Base-by-base conservation (phyloP, 1,139 yeast genomes). In the Geotrichum citri-aurantii region DNA sequence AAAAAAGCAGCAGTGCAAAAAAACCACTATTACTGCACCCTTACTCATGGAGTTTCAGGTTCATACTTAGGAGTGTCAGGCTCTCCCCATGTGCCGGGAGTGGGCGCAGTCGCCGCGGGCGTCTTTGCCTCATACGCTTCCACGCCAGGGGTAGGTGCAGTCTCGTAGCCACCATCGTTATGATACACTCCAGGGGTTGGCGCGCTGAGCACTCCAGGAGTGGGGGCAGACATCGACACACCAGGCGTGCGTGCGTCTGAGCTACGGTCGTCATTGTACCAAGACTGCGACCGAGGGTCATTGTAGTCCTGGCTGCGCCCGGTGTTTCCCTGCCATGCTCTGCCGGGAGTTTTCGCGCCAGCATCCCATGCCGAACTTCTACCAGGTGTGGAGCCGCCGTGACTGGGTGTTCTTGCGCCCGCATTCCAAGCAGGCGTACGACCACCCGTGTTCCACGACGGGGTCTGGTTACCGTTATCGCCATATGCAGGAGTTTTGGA, bases 171-270 rank as follows among this genome's bases (percentile, higher is more conserved):
- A 37, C 42, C 42, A 52, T 65, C 73, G 66, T 61, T 74, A 71
- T 74, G 79, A 74, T 58, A 79, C 65, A 60, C 79, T 14, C 77
- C 80, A 17, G 76, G 74, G 3, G 74, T 71, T 8, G 75, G 74
- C 1, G 76, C 76, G 52, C 71, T 68, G 49, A 71, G 61, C n/a
- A 68, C 71, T 62, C 83, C 82, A 73, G 82, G 77, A 1, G 75
- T 70, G 19, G 75, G 73, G 0, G 70, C 76, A 53, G 67, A 63
- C 29, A 70, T 61, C 12, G 42, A n/a, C n/a, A 67, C 70, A 62
- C 83, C 81, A 73, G 82, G 81, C 49, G 81, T 74, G 6, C 81
- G 75, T 31, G 73, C 75, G 57, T 73, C 74, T 14, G 74, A 72
- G 0, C 69, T 74, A 8, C 52, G 60, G 27, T 56, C 54, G 10